phyloP scores from a whole-genome alignment of 352 stramenopile genomes.

The Pythium pectinolyticum region DNA sequence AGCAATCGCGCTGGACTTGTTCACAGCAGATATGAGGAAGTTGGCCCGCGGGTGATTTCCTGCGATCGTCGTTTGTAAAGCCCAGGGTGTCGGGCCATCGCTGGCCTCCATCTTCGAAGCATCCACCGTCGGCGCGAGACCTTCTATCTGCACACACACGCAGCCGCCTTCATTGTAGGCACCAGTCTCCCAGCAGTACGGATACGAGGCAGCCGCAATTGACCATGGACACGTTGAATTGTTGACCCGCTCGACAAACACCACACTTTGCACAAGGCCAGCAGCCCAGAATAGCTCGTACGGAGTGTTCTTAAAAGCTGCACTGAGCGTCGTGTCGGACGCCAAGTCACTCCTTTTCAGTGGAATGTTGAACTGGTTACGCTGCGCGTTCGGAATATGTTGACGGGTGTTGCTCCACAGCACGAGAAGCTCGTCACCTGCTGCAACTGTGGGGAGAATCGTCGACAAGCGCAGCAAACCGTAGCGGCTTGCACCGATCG shows the following conservation, averaged over 20 bases:
- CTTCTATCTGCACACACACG: conserved; percentile 1
- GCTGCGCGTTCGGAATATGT: background rate
- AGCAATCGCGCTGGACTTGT: background rate
- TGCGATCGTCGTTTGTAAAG: background rate
- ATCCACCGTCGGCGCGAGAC: background rate
- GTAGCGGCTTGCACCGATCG: background rate
- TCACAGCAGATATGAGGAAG: background rate
- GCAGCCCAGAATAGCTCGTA: background rate
- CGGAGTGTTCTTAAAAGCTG: background rate
- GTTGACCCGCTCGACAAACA: background rate
- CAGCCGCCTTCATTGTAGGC: conserved; percentile 1
- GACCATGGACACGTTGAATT: conserved; percentile 1
- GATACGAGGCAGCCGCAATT: background rate
- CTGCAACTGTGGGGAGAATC: background rate
- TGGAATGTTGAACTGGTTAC: background rate
- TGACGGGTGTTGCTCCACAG: background rate
- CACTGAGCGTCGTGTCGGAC: background rate
- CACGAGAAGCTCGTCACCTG: background rate
- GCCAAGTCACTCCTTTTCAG: background rate
- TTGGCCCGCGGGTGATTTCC: background rate
- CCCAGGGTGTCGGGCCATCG: background rate
- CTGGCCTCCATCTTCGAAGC: background rate
- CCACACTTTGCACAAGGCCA: background rate
- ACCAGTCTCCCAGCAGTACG: background rate
- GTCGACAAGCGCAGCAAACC: background rate